These are phyloP conservation scores for Grosmannia huntii DNA, from an alignment of 2,329 filamentous ascomycete species.

Conservation along the genomic window DNA sequence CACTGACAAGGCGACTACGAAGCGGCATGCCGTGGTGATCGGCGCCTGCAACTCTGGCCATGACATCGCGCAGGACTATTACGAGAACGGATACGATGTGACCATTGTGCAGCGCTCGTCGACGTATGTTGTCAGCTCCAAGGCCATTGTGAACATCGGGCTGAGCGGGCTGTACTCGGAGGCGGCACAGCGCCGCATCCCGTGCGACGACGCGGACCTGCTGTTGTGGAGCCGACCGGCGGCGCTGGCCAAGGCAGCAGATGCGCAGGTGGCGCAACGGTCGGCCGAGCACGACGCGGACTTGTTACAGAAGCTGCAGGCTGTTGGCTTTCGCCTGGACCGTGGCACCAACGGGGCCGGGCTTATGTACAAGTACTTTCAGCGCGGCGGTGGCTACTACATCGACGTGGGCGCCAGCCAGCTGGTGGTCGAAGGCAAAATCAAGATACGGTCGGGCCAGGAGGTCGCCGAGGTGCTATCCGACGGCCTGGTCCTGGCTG, in stretches of 20 bases:
- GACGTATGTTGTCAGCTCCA: slow-evolving; percentile 40
- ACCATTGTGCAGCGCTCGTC: slow-evolving; percentile 48
- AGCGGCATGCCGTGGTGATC: slow-evolving; percentile 41
- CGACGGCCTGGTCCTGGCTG: slow-evolving; percentile 27
- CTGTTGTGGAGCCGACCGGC: slow-evolving; percentile 34
- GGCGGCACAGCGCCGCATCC: slow-evolving; percentile 22
- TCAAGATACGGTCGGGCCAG: slow-evolving; percentile 39
- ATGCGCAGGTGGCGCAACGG: slow-evolving; percentile 27
- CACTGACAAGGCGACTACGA: slow-evolving; percentile 15
- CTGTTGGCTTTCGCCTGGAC: slow-evolving; percentile 46
- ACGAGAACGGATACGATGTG: slow-evolving; percentile 43
- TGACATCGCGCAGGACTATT: slow-evolving; percentile 46
- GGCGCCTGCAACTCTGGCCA: slow-evolving; percentile 47
- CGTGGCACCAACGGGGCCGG: slow-evolving; percentile 40
- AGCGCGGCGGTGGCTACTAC: slow-evolving; percentile 48
- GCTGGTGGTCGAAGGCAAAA: slow-evolving; percentile 41
- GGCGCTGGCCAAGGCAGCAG: slow-evolving; percentile 36
- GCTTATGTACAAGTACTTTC: slow-evolving; percentile 45
- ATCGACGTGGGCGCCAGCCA: slow-evolving; percentile 42
- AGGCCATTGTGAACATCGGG: slow-evolving; percentile 28
- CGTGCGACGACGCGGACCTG: slow-evolving; percentile 45
- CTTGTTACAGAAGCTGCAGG: slow-evolving; percentile 34
- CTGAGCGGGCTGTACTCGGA: slow-evolving; percentile 29
- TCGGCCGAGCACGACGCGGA: slow-evolving; percentile 23
- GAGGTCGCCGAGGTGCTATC: slow-evolving; percentile 32